Percentiles rank a stretch among this genome's conserved stretches.
Evolutionary conservation across 73 alveolate species (phyloP).

Genomic region (Tetrahymena malaccensis): DNA sequence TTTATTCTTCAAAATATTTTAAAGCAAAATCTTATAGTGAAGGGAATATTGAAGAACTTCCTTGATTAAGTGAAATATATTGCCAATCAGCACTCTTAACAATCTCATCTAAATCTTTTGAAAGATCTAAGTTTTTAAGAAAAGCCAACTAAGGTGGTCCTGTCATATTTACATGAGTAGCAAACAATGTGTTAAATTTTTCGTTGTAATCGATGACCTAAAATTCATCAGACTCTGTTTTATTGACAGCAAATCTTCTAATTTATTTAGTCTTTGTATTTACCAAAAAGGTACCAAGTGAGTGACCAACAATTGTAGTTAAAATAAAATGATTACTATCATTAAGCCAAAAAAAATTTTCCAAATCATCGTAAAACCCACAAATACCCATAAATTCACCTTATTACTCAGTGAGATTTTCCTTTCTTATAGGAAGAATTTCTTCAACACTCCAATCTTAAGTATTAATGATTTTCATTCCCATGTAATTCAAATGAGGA

Average conservation of each 20-base stretch:
- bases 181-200: neutral
- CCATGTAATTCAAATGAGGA: slow-evolving; percentile 18
- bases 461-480: slow-evolving; percentile 2
- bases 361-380: slow-evolving; percentile 30
- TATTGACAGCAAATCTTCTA: neutral
- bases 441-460: neutral
- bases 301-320: neutral
- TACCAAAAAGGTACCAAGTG: neutral
- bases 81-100: neutral
- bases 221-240: neutral
- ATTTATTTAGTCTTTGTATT: slow-evolving; percentile 5
- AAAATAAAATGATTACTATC: slow-evolving; percentile 12
- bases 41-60: neutral
- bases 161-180: neutral
- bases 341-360: neutral
- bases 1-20: slow-evolving; percentile 7
- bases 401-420: neutral
- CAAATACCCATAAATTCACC: slow-evolving; percentile 15
- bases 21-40: neutral
- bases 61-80: neutral
- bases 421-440: slow-evolving; percentile 6
- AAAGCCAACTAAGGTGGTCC: neutral
- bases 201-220: neutral
- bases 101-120: neutral
- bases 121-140: neutral